A percentile compares a stretch with the other conserved stretches of the same genome.
These are phyloP conservation scores for Forsythia suspensa DNA, from an alignment of 257 asterid genomes.

Conservation along the genomic window DNA sequence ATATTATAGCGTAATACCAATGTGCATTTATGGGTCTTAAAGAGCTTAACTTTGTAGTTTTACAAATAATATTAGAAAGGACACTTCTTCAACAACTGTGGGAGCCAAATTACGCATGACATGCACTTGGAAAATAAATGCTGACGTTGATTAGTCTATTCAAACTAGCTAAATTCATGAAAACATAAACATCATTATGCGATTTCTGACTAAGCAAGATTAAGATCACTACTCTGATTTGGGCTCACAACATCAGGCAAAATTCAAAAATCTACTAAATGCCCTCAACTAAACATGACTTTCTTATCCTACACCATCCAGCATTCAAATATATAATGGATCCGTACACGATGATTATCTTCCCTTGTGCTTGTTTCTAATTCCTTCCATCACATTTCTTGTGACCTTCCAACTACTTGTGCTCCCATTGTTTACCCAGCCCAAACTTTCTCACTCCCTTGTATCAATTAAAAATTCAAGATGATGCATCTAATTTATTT, in stretches of 20 bases:
- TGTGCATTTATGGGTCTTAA: not conserved
- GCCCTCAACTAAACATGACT: not conserved
- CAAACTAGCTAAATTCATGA: not conserved
- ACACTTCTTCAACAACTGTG: not conserved
- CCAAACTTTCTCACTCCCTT: conserved; percentile 12
- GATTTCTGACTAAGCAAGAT: not conserved
- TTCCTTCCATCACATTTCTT: conserved; percentile 8
- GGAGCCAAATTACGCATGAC: not conserved
- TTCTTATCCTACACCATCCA: not conserved
- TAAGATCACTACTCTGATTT: not conserved
- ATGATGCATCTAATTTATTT: not conserved
- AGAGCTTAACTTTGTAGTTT: not conserved
- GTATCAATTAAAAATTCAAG: not conserved
- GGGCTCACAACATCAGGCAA: not conserved
- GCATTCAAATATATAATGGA: not conserved
- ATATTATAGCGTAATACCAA: not conserved
- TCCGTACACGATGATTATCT: not conserved
- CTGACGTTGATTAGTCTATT: not conserved
- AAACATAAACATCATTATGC: not conserved
- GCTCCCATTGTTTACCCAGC: not conserved
- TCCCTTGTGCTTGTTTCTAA: not conserved
- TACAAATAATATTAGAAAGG: not conserved
- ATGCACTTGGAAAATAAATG: not conserved
- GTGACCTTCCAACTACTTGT: conserved; percentile 13
- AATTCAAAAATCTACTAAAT: not conserved